A percentile compares a stretch with the other conserved stretches of the same genome.
phyloP scores from a whole-genome alignment of 257 asterid genomes.

The Plantago ovata region DNA sequence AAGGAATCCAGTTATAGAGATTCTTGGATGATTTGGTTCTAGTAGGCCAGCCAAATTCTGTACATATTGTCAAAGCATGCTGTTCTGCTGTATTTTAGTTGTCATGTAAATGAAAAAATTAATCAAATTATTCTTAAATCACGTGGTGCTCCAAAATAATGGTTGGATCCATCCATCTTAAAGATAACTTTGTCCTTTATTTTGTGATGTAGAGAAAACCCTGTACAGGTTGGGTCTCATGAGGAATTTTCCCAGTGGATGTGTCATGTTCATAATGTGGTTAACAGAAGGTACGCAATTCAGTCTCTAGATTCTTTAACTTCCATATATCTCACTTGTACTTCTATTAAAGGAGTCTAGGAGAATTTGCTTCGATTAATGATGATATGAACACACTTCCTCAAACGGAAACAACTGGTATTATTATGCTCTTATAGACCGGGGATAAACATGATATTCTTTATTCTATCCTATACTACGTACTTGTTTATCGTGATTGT shows the following conservation, averaged over 20 bases:
- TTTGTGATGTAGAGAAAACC: constrained; percentile 54
- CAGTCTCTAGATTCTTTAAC: neutral
- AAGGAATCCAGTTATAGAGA: no score
- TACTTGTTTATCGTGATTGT: no score
- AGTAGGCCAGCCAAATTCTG: neutral
- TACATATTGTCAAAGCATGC: neutral
- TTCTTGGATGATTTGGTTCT: no score
- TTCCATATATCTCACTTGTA: constrained; percentile 1
- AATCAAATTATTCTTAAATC: no score
- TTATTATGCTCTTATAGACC: no score
- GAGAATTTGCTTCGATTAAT: no score
- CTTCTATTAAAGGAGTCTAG: neutral
- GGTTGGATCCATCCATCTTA: neutral
- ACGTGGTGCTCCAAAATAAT: no score
- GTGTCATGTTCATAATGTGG: constrained; percentile 85
- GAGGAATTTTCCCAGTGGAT: constrained; percentile 81
- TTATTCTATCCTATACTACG: no score
- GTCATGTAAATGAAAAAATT: no score
- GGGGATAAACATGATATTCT: no score
- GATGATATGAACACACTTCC: no score
- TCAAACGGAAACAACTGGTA: no score
- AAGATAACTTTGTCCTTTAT: neutral
- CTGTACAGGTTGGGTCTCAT: constrained; percentile 80
- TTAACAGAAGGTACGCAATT: constrained; percentile 72
- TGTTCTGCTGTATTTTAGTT: neutral